Evolutionary conservation across 1,139 yeast species (phyloP).

Genomic region (Taphrina betulina): DNA sequence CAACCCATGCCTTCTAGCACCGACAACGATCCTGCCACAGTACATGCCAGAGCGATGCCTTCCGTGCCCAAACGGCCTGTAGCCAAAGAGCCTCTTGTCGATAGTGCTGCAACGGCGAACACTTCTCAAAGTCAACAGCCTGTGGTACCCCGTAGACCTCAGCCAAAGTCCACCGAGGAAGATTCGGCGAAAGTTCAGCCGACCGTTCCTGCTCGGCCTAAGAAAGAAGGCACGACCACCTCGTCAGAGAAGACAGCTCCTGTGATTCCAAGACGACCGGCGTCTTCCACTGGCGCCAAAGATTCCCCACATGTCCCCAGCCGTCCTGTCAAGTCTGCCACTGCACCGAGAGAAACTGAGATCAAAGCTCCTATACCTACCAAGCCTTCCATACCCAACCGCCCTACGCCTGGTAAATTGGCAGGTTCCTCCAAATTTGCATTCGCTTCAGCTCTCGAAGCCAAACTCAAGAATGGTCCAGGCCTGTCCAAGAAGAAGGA

Average conservation of each 20-base stretch:
- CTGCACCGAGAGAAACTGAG: constrained; percentile 2
- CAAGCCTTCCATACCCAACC: constrained; percentile 22
- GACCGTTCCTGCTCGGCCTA: constrained; percentile 10
- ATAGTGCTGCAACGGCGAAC: background rate
- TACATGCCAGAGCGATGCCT: background rate
- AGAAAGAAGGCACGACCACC: background rate
- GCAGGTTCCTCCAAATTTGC: constrained; percentile 24
- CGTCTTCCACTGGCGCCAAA: background rate
- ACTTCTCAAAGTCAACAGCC: background rate
- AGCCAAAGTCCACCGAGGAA: background rate
- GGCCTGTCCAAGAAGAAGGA: constrained; percentile 15
- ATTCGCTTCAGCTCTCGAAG: constrained; percentile 24
- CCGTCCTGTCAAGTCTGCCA: constrained; percentile 1
- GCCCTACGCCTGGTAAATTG: constrained; percentile 21
- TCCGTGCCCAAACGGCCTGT: constrained; percentile 7
- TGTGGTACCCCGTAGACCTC: background rate
- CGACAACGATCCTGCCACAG: background rate
- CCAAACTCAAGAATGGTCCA: constrained; percentile 24
- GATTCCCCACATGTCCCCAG: background rate
- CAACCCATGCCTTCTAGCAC: background rate
- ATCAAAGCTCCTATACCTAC: constrained; percentile 13
- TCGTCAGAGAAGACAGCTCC: constrained; percentile 5
- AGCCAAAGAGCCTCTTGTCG: too few species aligned
- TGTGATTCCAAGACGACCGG: constrained; percentile 10
- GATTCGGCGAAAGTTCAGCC: background rate